Conservation (phyloP, 257 asterid genomes). For the Asclepias syriaca region DNA sequence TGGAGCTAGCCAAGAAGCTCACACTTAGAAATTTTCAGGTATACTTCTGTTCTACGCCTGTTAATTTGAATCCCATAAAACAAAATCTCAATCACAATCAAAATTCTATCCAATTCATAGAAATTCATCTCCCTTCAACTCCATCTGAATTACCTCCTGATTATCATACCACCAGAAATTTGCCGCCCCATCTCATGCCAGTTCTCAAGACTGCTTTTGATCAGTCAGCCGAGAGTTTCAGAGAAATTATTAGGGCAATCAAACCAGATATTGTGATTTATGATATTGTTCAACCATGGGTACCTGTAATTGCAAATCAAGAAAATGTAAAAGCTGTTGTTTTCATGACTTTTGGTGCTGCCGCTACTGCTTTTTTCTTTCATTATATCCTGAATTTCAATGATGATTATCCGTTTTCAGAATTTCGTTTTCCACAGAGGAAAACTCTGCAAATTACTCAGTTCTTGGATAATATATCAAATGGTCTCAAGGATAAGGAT, state of each 20-base stretch:
- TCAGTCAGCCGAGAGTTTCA: slow-evolving; percentile 1
- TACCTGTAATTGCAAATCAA: slow-evolving; percentile 8
- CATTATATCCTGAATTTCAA: slow-evolving; percentile 4
- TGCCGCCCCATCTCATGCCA: slow-evolving; percentile 21
- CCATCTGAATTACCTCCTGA: slow-evolving; percentile 13
- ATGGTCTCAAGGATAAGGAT: slow-evolving; percentile 13
- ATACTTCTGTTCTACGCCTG: slow-evolving; percentile 16
- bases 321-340: slow-evolving; percentile 10
- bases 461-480: slow-evolving; percentile 10
- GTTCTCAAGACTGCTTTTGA: slow-evolving; percentile 21
- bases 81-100: not conserved
- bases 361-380: slow-evolving; percentile 8
- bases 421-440: not conserved
- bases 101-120: not conserved
- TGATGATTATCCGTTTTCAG: slow-evolving; percentile 8
- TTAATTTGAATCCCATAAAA: slow-evolving; percentile 5
- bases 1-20: slow-evolving; percentile 15
- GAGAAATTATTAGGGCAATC: slow-evolving; percentile 2
- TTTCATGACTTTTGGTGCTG: slow-evolving; percentile 7
- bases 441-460: not conserved
- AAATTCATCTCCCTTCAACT: slow-evolving; percentile 11
- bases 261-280: slow-evolving; percentile 17
- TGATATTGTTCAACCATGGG: slow-evolving; percentile 19
- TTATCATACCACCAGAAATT: slow-evolving; percentile 15
- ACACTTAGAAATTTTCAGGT: slow-evolving; percentile 11